Conservation (phyloP, 2,329 filamentous ascomycete genomes). For the Cladophialophora carrionii region DNA sequence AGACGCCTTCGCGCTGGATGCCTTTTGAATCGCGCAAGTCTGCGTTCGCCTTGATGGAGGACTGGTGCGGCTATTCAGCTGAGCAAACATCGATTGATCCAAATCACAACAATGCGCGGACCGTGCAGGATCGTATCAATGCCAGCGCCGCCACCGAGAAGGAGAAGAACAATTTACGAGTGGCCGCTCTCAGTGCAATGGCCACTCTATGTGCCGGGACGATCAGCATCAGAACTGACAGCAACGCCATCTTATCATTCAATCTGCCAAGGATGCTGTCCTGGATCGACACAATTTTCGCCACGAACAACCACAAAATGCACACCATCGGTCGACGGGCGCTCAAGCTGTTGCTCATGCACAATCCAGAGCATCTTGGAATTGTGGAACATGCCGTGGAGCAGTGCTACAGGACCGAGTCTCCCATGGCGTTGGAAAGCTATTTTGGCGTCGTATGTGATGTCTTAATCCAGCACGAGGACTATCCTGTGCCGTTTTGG, state of each 20-base stretch:
- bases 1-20: conserved; percentile 90
- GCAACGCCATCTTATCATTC: conserved; percentile 83
- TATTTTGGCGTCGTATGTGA: conserved; percentile 93
- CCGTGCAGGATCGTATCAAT: conserved; percentile 67
- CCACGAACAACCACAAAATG: conserved; percentile 85
- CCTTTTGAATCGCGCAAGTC: conserved; percentile 96
- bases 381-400: conserved; percentile 87
- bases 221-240: conserved; percentile 84
- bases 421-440: conserved; percentile 82
- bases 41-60: conserved; percentile 94
- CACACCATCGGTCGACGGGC: conserved; percentile 87
- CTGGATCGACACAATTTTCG: conserved; percentile 96
- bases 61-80: conserved; percentile 97
- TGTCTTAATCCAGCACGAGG: conserved; percentile 79
- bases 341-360: conserved; percentile 82
- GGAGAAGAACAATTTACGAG: conserved; percentile 89
- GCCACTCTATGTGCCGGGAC: conserved; percentile 80
- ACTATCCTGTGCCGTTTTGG: conserved; percentile 86
- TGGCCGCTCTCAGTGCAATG: conserved; percentile 92
- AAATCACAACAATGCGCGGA: conserved; percentile 58
- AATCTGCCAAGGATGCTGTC: conserved; percentile 89
- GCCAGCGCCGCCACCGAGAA: conserved; percentile 93
- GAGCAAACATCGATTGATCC: conserved; percentile 84
- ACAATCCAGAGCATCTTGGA: conserved; percentile 85
- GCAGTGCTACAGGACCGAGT: conserved; percentile 82